Base-by-base conservation (phyloP, 768 basidiomycete genomes). In the Boletus vermiculosoides region DNA sequence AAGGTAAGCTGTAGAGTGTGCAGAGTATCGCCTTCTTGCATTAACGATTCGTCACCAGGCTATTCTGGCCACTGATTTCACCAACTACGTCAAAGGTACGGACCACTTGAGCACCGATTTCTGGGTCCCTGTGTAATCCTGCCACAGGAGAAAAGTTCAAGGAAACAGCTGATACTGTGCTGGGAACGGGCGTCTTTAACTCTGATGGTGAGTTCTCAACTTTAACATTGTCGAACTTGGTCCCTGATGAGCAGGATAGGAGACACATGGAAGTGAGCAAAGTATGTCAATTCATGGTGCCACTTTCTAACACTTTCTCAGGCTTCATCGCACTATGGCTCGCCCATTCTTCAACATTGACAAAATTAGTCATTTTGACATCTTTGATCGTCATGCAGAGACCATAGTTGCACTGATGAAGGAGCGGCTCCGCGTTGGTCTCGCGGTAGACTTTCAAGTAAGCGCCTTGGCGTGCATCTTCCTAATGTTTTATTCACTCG, bases 321-420 rank as follows among this genome's bases (percentile, higher is more conserved):
- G 86, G 64, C 80, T 86, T 62, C 86, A 88, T 66, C 82, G 87
- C 11, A 63, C 77, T 4, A 85, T 90, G 75, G 84, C 85, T 0
- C 81, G 88, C 0, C 87, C 87, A 0, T 88, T 89, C 74, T 89
- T 90, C 73, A 80, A 69, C 52, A 78, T 76, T 44, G 86, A 88
- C 34, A 74, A 79, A 33, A 80, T 86, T 52, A 80, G 77, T 45
- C 80, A 86, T 64, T 87, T 86, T 52, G 81, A 86, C 25, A 82
- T 80, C 31, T 87, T 86, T 60, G 81, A 80, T 50, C 73, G 78
- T 13, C 83, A 84, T 45, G 76, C 80, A 5, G 75, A 78, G 42
- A 70, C 78, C n/a, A 76, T 79, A 6, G 68, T 88, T 6, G 59
- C 66, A 5, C 68, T 76, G 45, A 74, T 82, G 46, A 78, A 77